Conservation (phyloP, 495 filamentous ascomycete species). For the Xylaria sp. region DNA sequence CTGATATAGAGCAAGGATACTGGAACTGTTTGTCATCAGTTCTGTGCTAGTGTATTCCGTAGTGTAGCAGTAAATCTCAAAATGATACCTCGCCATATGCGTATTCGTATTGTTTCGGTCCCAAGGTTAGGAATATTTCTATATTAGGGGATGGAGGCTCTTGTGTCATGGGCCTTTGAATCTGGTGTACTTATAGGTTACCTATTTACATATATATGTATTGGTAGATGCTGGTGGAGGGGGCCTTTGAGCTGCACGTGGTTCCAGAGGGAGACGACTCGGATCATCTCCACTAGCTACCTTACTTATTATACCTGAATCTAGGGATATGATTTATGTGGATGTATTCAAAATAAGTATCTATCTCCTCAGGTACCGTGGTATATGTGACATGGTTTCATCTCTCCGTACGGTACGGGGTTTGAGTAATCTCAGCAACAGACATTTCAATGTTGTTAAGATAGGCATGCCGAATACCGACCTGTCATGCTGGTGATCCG, state of each 20-base stretch:
- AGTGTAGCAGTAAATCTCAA: neutral
- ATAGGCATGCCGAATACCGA: too few species aligned
- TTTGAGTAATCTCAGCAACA: too few species aligned
- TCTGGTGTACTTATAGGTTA: too few species aligned
- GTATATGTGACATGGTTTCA: neutral
- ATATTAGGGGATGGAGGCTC: neutral
- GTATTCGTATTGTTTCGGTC: conserved; percentile 10
- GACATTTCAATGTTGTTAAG: too few species aligned
- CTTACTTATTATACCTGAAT: too few species aligned
- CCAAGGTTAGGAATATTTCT: neutral
- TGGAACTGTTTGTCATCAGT: too few species aligned
- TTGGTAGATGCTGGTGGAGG: neutral
- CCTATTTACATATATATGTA: too few species aligned
- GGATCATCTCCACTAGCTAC: neutral
- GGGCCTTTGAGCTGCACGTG: neutral
- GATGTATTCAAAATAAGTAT: neutral
- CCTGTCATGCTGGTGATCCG: too few species aligned
- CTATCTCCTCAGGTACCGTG: neutral
- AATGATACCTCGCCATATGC: neutral
- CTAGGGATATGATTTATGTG: neutral
- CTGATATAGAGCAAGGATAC: neutral
- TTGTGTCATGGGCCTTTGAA: neutral
- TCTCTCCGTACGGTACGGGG: neutral
- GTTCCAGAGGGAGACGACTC: neutral
- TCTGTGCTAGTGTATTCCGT: too few species aligned